Evolutionary conservation across 495 filamentous ascomycete species (phyloP).

Genomic region (Annulohypoxylon bovei): DNA sequence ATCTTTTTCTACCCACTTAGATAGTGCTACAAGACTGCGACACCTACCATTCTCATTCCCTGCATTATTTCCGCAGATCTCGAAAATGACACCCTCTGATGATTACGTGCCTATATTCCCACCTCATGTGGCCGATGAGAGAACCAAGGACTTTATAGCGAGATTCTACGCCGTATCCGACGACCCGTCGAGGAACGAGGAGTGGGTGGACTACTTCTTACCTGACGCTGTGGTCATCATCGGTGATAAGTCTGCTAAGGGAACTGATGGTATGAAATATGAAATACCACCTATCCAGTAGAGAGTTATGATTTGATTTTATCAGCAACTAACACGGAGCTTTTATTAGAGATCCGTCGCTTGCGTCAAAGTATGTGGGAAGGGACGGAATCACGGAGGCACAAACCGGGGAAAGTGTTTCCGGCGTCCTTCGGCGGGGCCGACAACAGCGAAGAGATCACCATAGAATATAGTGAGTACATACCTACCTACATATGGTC

Average conservation of each 20-base stretch:
- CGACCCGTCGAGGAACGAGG: slow-evolving; percentile 45
- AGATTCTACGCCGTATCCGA: slow-evolving; percentile 54
- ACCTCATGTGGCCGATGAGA: slow-evolving; percentile 21
- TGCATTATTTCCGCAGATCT: neutral
- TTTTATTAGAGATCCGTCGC: slow-evolving; percentile 32
- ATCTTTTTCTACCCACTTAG: neutral
- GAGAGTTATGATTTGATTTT: neutral
- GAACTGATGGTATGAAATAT: slow-evolving; percentile 43
- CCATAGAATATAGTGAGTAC: slow-evolving; percentile 41
- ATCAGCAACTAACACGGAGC: neutral
- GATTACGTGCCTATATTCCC: slow-evolving; percentile 48
- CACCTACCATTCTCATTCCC: neutral
- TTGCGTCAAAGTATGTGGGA: slow-evolving; percentile 44
- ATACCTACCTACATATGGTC: neutral
- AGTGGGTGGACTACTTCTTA: slow-evolving; percentile 52
- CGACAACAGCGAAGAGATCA: slow-evolving; percentile 3
- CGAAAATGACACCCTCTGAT: slow-evolving; percentile 6
- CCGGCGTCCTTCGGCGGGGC: slow-evolving; percentile 38
- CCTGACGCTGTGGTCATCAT: slow-evolving; percentile 49
- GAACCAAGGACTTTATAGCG: slow-evolving; percentile 47
- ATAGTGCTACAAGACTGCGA: too few relatives aligned
- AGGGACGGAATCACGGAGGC: slow-evolving; percentile 43
- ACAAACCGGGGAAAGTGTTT: slow-evolving; percentile 48
- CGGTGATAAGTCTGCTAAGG: slow-evolving; percentile 43
- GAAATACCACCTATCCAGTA: too few relatives aligned